Conservation (phyloP, 2,329 filamentous ascomycete species). For the Cercospora zeina region DNA sequence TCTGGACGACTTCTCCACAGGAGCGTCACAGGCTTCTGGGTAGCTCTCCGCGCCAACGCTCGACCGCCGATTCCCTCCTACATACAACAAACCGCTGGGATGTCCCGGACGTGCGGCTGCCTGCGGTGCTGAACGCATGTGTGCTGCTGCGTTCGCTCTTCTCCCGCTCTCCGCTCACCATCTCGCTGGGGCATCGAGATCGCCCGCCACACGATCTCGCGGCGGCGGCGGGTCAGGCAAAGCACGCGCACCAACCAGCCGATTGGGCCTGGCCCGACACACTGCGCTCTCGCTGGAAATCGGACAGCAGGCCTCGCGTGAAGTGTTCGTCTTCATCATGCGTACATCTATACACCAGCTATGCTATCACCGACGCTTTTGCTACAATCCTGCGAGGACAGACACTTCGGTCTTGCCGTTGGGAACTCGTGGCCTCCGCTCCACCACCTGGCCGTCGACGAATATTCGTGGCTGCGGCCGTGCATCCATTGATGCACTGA, state of each 20-base stretch:
- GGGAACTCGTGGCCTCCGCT: conserved; percentile 1
- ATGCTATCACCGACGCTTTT: conserved; percentile 6
- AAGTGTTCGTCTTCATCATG: not conserved
- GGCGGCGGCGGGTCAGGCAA: not conserved
- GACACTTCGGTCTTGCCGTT: conserved; percentile 15
- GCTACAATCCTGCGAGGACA: conserved; percentile 8
- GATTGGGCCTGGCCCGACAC: not conserved
- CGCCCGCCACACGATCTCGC: not conserved
- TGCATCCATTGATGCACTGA: conserved; percentile 11
- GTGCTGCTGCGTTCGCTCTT: not conserved
- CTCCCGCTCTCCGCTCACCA: not conserved
- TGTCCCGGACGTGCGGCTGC: not conserved
- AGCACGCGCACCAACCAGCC: not conserved
- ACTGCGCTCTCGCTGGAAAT: not conserved
- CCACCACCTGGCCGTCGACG: conserved; percentile 15
- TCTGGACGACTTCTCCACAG: conserved; percentile 3
- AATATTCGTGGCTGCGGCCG: conserved; percentile 19
- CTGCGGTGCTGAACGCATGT: not conserved
- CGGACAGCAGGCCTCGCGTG: not conserved
- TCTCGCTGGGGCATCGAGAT: not conserved
- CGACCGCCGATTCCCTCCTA: not conserved
- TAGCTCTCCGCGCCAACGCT: conserved; percentile 1
- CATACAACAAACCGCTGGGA: not conserved
- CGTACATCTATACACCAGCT: not conserved
- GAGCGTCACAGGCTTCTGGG: conserved; percentile 2